These are phyloP conservation scores for Saturnispora halmiae DNA, from an alignment of 805 yeast species.

Conservation along the genomic window DNA sequence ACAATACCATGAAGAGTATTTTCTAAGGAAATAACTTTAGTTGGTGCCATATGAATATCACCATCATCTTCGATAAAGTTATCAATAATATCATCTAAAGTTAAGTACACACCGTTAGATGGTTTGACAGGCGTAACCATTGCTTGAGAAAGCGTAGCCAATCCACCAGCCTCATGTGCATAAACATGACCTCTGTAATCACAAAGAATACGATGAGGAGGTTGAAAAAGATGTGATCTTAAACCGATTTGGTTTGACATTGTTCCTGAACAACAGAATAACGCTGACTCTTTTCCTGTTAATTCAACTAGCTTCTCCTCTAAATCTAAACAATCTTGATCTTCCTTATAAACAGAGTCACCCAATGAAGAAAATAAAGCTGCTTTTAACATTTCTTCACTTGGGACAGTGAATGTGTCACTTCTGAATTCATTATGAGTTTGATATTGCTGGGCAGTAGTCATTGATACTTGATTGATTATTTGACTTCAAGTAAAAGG, in stretches of 20 bases:
- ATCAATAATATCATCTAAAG: constrained; percentile 69
- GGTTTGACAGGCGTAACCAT: constrained; percentile 84
- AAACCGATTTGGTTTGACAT: constrained; percentile 82
- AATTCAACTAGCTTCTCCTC: constrained; percentile 56
- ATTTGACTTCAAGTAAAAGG: too few species aligned
- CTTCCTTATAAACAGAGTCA: constrained; percentile 87
- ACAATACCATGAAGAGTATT: constrained; percentile 82
- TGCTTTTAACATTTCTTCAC: constrained; percentile 60
- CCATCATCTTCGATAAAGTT: constrained; percentile 61
- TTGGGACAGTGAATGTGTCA: constrained; percentile 89
- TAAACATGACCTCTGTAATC: constrained; percentile 82
- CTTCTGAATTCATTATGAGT: constrained; percentile 48
- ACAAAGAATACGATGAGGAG: constrained; percentile 79
- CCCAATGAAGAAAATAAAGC: constrained; percentile 55
- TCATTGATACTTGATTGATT: too few species aligned
- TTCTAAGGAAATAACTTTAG: constrained; percentile 74
- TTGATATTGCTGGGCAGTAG: constrained; percentile 1
- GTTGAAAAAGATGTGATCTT: constrained; percentile 65
- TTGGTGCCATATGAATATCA: constrained; percentile 84
- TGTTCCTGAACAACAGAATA: constrained; percentile 85
- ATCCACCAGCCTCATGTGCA: constrained; percentile 82
- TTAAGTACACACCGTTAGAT: constrained; percentile 62
- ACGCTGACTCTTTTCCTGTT: constrained; percentile 73
- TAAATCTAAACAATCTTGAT: constrained; percentile 53
- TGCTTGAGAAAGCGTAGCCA: constrained; percentile 83